Percentiles rank a stretch among this genome's conserved stretches.
phyloP scores from a whole-genome alignment of 257 asterid species.

The Solanum virginianum region DNA sequence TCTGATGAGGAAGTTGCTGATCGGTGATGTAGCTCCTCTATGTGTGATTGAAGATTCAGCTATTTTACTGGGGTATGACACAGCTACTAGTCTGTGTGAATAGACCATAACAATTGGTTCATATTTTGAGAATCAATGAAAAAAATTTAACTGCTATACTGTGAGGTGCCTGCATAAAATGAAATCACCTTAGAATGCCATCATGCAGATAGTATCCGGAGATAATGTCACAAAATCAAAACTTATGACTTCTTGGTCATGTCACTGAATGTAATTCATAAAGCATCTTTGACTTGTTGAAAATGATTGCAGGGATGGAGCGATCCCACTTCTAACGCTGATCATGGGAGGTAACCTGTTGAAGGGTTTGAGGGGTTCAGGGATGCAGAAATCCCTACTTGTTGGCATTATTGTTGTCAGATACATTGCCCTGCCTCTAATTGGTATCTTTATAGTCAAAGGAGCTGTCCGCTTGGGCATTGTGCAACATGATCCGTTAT shows the following conservation, averaged over 20 bases:
- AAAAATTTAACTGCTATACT: background rate
- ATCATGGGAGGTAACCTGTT: constrained; percentile 85
- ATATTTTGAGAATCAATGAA: background rate
- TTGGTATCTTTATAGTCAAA: constrained; percentile 57
- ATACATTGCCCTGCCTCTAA: constrained; percentile 48
- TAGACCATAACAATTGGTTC: background rate
- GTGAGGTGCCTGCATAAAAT: background rate
- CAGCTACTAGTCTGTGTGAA: background rate
- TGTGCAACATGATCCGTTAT: constrained; percentile 44
- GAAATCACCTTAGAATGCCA: background rate
- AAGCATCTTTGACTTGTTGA: background rate
- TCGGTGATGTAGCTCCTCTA: constrained; percentile 70
- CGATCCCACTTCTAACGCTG: constrained; percentile 74
- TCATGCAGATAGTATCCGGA: background rate
- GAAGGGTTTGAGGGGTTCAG: constrained; percentile 52
- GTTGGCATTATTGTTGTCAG: constrained; percentile 51
- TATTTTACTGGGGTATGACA: constrained; percentile 56
- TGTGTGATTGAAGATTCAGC: constrained; percentile 60
- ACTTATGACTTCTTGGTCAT: background rate
- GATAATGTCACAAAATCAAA: background rate
- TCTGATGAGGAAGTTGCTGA: constrained; percentile 34
- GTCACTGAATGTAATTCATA: background rate
- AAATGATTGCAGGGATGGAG: constrained; percentile 59
- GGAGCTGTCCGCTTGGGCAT: constrained; percentile 47
- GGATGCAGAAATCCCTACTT: constrained; percentile 38